Evolutionary conservation across 176 grass and related monocot genomes (phyloP).

Genomic region (Alloteropsis semialata): DNA sequence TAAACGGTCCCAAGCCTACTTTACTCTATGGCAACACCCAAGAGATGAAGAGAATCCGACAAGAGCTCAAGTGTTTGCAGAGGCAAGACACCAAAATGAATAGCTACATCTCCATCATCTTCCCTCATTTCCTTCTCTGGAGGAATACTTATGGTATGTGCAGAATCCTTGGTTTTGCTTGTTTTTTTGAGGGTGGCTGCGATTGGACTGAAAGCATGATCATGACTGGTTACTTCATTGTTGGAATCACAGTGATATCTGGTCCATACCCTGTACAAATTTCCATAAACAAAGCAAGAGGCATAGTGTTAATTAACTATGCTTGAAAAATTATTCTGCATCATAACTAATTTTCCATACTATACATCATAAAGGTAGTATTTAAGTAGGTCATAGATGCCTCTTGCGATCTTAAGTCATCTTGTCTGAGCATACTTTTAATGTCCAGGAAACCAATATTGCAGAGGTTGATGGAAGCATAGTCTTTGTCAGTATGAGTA

Average conservation of each 20-base stretch:
- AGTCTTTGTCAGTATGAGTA: neutral
- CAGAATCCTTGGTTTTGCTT: neutral
- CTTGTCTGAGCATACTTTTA: neutral
- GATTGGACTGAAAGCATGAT: neutral
- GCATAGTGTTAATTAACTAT: neutral
- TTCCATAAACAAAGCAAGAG: neutral
- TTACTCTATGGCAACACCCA: slow-evolving; percentile 46
- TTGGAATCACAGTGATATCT: neutral
- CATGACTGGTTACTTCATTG: neutral
- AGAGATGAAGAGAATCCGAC: slow-evolving; percentile 47
- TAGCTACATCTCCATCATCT: neutral
- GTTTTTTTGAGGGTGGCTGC: neutral
- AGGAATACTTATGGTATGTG: neutral
- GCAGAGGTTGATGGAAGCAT: neutral
- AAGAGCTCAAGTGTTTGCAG: slow-evolving; percentile 21
- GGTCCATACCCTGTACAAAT: neutral
- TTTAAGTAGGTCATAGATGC: neutral
- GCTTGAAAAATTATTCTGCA: neutral
- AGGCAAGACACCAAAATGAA: neutral
- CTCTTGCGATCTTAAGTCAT: neutral
- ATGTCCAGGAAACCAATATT: too few species aligned
- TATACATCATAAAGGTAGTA: neutral
- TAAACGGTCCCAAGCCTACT: slow-evolving; percentile 41
- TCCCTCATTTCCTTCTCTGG: slow-evolving; percentile 4
- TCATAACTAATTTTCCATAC: neutral